Percentiles rank a stretch among this genome's conserved stretches.
Evolutionary conservation across 768 basidiomycete genomes (phyloP).

Genomic region (Boletus reticulatus): DNA sequence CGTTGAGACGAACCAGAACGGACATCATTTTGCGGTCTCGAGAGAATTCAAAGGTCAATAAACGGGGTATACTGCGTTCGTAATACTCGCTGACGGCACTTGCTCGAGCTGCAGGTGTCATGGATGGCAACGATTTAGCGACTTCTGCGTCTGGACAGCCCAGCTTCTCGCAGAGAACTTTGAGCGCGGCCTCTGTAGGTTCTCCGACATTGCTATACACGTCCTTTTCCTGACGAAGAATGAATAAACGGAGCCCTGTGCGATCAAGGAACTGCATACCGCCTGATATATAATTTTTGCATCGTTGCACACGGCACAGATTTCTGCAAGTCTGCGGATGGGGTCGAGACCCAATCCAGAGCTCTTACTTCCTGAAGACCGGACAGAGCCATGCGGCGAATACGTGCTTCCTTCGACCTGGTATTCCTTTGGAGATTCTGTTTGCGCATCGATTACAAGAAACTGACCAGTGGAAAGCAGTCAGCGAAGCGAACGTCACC

Average conservation of each 20-base stretch:
- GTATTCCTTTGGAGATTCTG: conserved; percentile 59
- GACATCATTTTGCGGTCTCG: conserved; percentile 99
- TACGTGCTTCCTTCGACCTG: conserved; percentile 91
- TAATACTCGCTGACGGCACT: conserved; percentile 85
- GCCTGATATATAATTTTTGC: conserved; percentile 82
- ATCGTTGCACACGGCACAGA: conserved; percentile 93
- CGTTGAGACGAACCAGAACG: conserved; percentile 74
- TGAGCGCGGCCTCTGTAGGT: conserved; percentile 96
- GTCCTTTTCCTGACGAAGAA: conserved; percentile 62
- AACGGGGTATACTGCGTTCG: conserved; percentile 69
- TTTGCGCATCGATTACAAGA: conserved; percentile 59
- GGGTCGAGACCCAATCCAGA: conserved; percentile 64
- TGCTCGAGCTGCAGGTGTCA: conserved; percentile 62
- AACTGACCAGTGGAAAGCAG: conserved; percentile 50
- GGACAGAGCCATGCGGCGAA: conserved; percentile 78
- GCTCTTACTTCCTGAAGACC: conserved; percentile 60
- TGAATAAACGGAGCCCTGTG: not conserved
- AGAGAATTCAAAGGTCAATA: conserved; percentile 96
- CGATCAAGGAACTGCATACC: conserved; percentile 41
- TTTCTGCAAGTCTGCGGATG: conserved; percentile 84
- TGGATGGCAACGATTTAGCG: conserved; percentile 51
- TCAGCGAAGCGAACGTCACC: conserved; percentile 1
- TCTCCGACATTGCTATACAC: conserved; percentile 86
- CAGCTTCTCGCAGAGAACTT: conserved; percentile 93
- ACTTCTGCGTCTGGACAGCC: conserved; percentile 66